Evolutionary conservation across 2,329 filamentous ascomycete species (phyloP), one percentile per base, ranked within the genome.

Genomic region (Gaeumannomyces sp.): DNA sequence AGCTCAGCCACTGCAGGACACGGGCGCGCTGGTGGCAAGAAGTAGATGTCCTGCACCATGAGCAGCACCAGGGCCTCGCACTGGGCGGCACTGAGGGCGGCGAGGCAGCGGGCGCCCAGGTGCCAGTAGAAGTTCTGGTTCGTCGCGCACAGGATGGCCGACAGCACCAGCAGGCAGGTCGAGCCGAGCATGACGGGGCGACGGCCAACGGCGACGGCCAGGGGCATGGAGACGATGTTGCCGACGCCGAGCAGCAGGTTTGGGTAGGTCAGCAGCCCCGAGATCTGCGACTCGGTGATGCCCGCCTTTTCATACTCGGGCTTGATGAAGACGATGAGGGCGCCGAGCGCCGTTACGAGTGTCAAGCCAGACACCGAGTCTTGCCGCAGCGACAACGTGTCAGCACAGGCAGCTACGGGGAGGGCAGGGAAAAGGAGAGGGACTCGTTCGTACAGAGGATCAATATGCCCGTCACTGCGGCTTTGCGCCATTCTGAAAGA

Each of bases 171-270:
- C 4, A 77, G 68, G 13, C 72, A 27, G 19, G 70, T 71, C 14
- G 74, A 73, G 8, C 69, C 60, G 8, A 78, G 69, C 16, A 76
- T 73, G 2, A 75, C 72, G 7, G 75, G 74, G 22, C 77, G 72
- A 16, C 75, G 72, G 25, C 77, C 77, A 60, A 74, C 75, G 16
- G 77, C 72, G 53, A 79, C 69, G 16, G 74, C 73, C 11, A 78
- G 65, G 0, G 77, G 77, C 35, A 79, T 71, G 59, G 77, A 74
- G 19, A 77, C 66, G 63, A 75, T 77, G 65, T 68, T 67, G 73
- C 76, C 76, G 35, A 78, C 69, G 25, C 75, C 76, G 60, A 78
- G 76, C 61, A 77, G 77, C 8, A 79, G 67, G 1, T 75, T 74
- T 0, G 77, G 76, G 57, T 76, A 74, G 0, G 75, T 78, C 0